Base-by-base conservation (phyloP, 2,329 filamentous ascomycete species). In the Macrophomina phaseolina region DNA sequence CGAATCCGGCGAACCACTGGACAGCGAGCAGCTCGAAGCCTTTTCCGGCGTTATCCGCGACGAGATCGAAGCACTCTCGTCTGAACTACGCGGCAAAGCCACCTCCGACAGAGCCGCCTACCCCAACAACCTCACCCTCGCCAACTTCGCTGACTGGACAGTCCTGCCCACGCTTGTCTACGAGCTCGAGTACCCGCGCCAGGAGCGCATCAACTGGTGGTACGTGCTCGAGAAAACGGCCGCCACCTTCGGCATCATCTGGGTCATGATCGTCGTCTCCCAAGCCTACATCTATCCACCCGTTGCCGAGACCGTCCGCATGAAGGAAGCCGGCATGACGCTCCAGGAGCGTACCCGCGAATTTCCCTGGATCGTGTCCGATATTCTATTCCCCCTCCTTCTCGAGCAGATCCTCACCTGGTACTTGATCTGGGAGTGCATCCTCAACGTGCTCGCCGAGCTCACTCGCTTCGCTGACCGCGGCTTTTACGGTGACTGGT, bases 261-360 rank as follows among this genome's bases (percentile, higher is more conserved):
- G 90, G 72, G 87, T 93, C 69, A 94, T 94, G 91, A 90, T 92
- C 69, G 87, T 92, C 74, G 83, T 94, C 62, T 90, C 89, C 0
- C 91, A 94, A 78, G 85, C 89, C 28, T 92, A 87, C 72, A 92
- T 94, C 70, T 93, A 92, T 73, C 91, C 91, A 0, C 86, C 92
- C 0, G 89, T 93, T 1, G 85, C 91, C 74, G 82, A 86, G 71
- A 88, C 89, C 0, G 79, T 91, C 38, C 81, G 82, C 68, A 89
- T 91, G 85, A 91, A 91, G 76, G 89, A 91, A 71, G 81, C 82
- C 1, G 87, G 87, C 6, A 82, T 91, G 76, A 81, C 88, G 0
- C 80, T 91, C 6, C 76, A 81, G 3, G 81, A 87, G 68, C 85
- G 91, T 55, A 86, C 92, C 73, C 80, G 79, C 67, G 86, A 89